These are phyloP conservation scores for Botrytis deweyae DNA, from an alignment of 2,329 filamentous ascomycete species.

Conservation along the genomic window DNA sequence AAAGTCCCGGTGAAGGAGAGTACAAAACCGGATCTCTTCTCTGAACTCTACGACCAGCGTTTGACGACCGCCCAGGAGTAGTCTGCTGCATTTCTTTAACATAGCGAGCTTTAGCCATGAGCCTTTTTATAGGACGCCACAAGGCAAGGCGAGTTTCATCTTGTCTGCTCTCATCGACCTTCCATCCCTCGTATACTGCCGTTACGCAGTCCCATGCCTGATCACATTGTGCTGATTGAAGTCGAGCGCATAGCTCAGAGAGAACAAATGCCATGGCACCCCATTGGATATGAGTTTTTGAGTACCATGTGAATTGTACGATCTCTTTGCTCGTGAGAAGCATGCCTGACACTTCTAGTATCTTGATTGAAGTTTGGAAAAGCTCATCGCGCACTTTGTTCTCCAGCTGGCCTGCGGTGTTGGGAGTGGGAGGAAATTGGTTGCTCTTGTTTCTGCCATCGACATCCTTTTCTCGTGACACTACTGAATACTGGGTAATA, in stretches of 20 bases:
- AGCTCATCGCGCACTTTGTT: conserved; percentile 9
- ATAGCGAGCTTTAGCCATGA: conserved; percentile 11
- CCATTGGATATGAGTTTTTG: conserved; percentile 10
- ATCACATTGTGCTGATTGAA: conserved; percentile 10
- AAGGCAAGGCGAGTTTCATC: conserved; percentile 9
- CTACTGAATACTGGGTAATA: conserved; percentile 2
- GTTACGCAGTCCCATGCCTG: conserved; percentile 7
- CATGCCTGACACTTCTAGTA: conserved; percentile 8
- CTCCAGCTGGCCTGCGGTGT: conserved; percentile 5
- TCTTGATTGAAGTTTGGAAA: conserved; percentile 10
- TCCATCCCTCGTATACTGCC: conserved; percentile 10
- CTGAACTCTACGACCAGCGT: conserved; percentile 7
- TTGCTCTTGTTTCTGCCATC: conserved; percentile 7
- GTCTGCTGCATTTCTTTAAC: conserved; percentile 9
- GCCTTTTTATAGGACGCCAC: conserved; percentile 9
- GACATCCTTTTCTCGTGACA: conserved; percentile 6
- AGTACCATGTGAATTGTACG: conserved; percentile 7
- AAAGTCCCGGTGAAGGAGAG: conserved; percentile 7
- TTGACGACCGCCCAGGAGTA: conserved; percentile 9
- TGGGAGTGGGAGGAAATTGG: conserved; percentile 6
- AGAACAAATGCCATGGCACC: conserved; percentile 10
- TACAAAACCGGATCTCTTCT: conserved; percentile 9
- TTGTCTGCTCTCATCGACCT: conserved; percentile 9
- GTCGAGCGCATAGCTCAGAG: conserved; percentile 3
- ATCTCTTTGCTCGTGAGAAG: conserved; percentile 9